These are phyloP conservation scores for Verticillium klebahnii DNA, from an alignment of 2,329 filamentous ascomycete species.

Conservation along the genomic window DNA sequence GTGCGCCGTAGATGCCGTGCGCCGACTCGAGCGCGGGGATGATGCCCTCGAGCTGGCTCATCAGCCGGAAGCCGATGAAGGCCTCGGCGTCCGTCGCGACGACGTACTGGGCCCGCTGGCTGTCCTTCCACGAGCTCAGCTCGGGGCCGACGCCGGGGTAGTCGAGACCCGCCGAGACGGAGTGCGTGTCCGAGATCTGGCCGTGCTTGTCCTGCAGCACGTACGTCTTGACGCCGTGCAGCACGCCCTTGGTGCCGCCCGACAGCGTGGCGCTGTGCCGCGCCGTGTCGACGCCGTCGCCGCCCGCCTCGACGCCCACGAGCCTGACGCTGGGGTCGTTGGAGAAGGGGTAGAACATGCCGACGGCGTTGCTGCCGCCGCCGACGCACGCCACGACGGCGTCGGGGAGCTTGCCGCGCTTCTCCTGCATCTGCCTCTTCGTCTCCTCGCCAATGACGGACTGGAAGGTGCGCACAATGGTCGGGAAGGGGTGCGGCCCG, in stretches of 20 bases:
- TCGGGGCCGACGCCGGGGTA: constrained; percentile 97
- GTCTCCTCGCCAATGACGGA: constrained; percentile 94
- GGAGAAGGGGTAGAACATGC: constrained; percentile 98
- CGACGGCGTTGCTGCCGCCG: constrained; percentile 88
- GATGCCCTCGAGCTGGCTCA: constrained; percentile 89
- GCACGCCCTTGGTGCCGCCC: constrained; percentile 82
- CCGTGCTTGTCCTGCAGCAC: constrained; percentile 89
- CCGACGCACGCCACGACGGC: constrained; percentile 96
- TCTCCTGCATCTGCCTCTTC: constrained; percentile 81
- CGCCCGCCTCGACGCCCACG: constrained; percentile 90
- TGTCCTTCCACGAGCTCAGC: constrained; percentile 89
- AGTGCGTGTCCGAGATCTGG: constrained; percentile 93
- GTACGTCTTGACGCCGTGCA: constrained; percentile 95
- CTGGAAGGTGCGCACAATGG: constrained; percentile 96
- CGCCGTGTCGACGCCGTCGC: constrained; percentile 81
- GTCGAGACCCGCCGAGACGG: constrained; percentile 91
- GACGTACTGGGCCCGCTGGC: constrained; percentile 77
- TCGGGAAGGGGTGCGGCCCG: constrained; percentile 95
- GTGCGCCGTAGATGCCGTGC: constrained; percentile 84
- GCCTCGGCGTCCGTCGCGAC: constrained; percentile 90
- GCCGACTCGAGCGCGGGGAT: constrained; percentile 93
- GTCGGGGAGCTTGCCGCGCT: constrained; percentile 85
- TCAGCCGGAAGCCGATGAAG: constrained; percentile 77
- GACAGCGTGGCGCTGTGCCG: constrained; percentile 86
- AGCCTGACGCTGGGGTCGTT: constrained; percentile 81